Evolutionary conservation across 306 rosid species (phyloP), one percentile per base, ranked within the genome.

Genomic region (Vicia sativa): DNA sequence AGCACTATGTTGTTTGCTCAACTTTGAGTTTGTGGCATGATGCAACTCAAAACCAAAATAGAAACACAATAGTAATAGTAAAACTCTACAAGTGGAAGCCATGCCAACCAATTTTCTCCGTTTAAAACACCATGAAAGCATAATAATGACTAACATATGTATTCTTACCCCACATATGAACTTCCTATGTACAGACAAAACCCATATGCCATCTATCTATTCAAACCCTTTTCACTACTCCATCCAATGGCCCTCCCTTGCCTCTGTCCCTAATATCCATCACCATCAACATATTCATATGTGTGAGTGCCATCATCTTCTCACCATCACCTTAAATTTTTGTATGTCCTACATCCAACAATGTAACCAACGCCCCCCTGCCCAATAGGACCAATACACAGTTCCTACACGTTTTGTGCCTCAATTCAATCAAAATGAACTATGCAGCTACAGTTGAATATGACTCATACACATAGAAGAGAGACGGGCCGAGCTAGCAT

Each of bases 211-310:
- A 49, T 60, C 70, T 11, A 62, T 55, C 79, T 60, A 68, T 80
- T 76, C 66, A 62, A 21, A 10, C 61, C 70, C 77, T 81, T 81
- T 81, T 68, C 14, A 35, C 67, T 72, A 31, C 14, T 34, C 74
- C 58, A 45, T 34, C 74, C 45, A 45, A 63, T 62, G 73, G 44
- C 37, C 65, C 68, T 26, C 63, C 50, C 34, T 66, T 74, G 71
- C 59, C 63, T 52, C 59, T 41, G 37, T 53, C 57, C 6, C 12
- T 50, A 15, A 46, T 16, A 48, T 48, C 57, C 37, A 54, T 54
- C 60, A 25, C 35, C 37, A 54, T 54, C 37, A 54, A 54, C 35
- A 54, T 26, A 54, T 54, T 25, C 37, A 54, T 50, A 21, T 54
- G 37, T 25, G 31, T 50, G 29, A 54, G 60, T 54, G 16, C 37